Percentiles rank a stretch among this genome's conserved stretches.
These are phyloP conservation scores for Amyloporia xantha DNA, from an alignment of 768 basidiomycete species.

Conservation along the genomic window DNA sequence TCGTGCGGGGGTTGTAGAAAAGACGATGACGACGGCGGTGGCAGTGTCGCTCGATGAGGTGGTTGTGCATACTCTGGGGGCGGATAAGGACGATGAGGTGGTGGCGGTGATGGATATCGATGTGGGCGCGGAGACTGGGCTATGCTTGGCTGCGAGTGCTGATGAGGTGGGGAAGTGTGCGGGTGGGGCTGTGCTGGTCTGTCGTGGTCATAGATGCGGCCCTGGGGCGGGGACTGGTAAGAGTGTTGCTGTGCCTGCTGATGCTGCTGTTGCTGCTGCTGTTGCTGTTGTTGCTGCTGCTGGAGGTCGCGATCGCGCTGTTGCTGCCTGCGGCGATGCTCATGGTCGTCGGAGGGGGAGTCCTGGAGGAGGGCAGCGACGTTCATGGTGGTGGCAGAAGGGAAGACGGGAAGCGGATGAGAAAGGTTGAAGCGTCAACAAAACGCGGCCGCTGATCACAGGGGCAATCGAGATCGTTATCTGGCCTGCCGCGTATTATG, in stretches of 20 bases:
- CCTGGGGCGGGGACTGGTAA: slow-evolving; percentile 21
- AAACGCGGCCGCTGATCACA: slow-evolving; percentile 26
- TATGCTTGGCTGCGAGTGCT: slow-evolving; percentile 11
- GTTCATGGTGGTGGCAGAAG: slow-evolving; percentile 41
- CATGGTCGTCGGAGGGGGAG: slow-evolving; percentile 55
- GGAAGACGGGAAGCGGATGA: slow-evolving; percentile 18
- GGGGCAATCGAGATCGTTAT: slow-evolving; percentile 27
- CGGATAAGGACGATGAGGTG: slow-evolving; percentile 10
- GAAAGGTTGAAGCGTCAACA: slow-evolving; percentile 17
- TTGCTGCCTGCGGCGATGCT: slow-evolving; percentile 24
- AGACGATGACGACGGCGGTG: slow-evolving; percentile 18
- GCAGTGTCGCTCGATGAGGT: slow-evolving; percentile 15
- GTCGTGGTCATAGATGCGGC: slow-evolving; percentile 21
- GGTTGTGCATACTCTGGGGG: slow-evolving; percentile 8
- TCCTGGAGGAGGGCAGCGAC: slow-evolving; percentile 64
- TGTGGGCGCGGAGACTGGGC: slow-evolving; percentile 11
- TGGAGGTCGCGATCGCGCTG: slow-evolving; percentile 13
- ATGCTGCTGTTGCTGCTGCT: slow-evolving; percentile 22
- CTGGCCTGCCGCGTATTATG: slow-evolving; percentile 11
- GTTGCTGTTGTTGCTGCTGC: slow-evolving; percentile 24
- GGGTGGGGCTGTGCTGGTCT: slow-evolving; percentile 14
- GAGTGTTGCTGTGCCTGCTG: slow-evolving; percentile 17
- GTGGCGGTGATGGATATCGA: slow-evolving; percentile 14
- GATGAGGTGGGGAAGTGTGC: slow-evolving; percentile 13
- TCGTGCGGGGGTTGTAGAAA: slow-evolving; percentile 16